phyloP scores from a whole-genome alignment of 306 rosid species.

The Cyclanthera cordifolia region DNA sequence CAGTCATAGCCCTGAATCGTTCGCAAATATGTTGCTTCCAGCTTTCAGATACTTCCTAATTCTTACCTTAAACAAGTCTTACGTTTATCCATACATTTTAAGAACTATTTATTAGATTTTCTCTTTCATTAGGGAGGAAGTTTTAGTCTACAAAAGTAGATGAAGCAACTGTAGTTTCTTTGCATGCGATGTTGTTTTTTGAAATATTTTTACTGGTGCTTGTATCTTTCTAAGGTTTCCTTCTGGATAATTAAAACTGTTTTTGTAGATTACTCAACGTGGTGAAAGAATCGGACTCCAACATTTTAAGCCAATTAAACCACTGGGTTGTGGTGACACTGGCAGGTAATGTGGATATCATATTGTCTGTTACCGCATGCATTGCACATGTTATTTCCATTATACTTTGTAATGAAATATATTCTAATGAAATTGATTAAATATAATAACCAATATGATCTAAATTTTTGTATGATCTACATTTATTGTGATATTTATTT shows the following conservation, averaged over 20 bases:
- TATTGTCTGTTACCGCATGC: neutral
- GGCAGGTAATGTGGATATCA: conserved; percentile 53
- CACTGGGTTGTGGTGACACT: conserved; percentile 94
- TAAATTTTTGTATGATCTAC: neutral
- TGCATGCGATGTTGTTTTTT: neutral
- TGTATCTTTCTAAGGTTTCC: conserved; percentile 5
- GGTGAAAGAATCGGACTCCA: conserved; percentile 66
- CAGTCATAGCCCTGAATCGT: neutral
- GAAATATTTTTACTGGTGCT: neutral
- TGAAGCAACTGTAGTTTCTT: neutral
- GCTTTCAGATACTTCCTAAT: neutral
- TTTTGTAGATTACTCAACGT: conserved; percentile 36
- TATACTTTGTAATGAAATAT: neutral
- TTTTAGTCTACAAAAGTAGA: neutral
- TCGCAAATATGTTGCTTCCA: neutral
- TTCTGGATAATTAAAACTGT: neutral
- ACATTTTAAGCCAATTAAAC: conserved; percentile 76
- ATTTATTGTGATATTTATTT: neutral
- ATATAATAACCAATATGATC: neutral
- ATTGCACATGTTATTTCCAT: neutral
- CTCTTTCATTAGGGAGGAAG: neutral
- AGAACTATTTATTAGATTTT: neutral
- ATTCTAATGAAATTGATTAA: neutral
- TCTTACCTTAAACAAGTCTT: neutral
- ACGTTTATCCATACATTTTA: neutral